Base-by-base conservation (phyloP, 306 rosid genomes). In the Medicago arabica region DNA sequence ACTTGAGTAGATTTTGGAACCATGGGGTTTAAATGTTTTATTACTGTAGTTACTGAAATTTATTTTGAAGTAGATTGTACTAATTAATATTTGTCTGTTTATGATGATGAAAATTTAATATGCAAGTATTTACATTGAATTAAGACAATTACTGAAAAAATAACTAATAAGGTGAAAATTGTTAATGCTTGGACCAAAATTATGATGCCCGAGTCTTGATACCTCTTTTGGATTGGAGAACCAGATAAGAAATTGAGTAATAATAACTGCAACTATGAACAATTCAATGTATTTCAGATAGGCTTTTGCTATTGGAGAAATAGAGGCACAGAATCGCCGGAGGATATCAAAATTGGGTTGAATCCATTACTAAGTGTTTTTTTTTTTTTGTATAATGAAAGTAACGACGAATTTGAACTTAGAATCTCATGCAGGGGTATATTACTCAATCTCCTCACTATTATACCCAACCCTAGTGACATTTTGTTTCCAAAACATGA, bases 31-130 rank as follows among this genome's bases (percentile, higher is more conserved):
- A 76, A 43, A 66, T 82, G 74, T 84, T 86, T 75, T 59, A 66
- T 84, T 51, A n/a, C 69, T 86, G 78, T 87, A 85, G 80, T 71
- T 59, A 71, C 76, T 76, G 73, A 78, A 67, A 69, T 75, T 71
- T 76, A 75, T 67, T 67, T 77, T 75, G 54, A 82, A 54, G 55
- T 78, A 73, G 83, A 43, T 78, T 82, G 85, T 86, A 83, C 74
- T 74, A 50, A 53, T 68, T 80, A 38, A 67, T 47, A 13, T 67
- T 21, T 70, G 12, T 17, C 5, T 71, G 46, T 16, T 59, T 79
- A 64, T 71, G 77, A 81, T 83, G 72, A 40, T 66, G 58, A 16
- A 69, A 12, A 39, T 78, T 65, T 67, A 62, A 14, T 67, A n/a
- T 49, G 19, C 55, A 49, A 49, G 19, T 49, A 47, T 49, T 4